Evolutionary conservation across 2,329 filamentous ascomycete genomes (phyloP).

Genomic region (Colletotrichum lini): DNA sequence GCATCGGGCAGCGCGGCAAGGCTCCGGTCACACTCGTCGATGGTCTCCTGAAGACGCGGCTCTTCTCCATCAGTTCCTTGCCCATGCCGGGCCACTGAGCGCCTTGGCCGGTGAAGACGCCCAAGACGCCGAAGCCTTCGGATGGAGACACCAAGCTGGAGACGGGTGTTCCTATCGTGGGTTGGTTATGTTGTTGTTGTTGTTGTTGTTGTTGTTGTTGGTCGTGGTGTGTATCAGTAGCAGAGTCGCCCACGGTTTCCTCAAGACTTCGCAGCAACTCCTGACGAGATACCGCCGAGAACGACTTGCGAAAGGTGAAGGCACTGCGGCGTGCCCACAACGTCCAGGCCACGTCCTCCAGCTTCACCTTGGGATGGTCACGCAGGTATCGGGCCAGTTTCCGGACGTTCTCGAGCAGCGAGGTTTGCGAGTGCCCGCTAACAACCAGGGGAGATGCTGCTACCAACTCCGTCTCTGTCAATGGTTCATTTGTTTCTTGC

Average conservation of each 20-base stretch:
- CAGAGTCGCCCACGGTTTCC: neutral
- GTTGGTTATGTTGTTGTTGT: neutral
- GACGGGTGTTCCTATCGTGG: neutral
- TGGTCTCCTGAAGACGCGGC: constrained; percentile 50
- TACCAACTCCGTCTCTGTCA: too few relatives aligned
- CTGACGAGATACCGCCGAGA: neutral
- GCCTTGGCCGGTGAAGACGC: constrained; percentile 48
- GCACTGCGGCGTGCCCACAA: neutral
- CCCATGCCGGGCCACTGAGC: constrained; percentile 46
- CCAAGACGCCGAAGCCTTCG: constrained; percentile 14
- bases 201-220: too few relatives aligned
- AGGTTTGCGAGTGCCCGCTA: neutral
- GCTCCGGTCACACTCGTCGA: constrained; percentile 5
- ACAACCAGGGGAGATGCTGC: neutral
- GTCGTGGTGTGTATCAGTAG: too few relatives aligned
- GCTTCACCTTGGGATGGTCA: neutral
- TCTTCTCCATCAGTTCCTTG: constrained; percentile 52
- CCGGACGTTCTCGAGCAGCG: constrained; percentile 1
- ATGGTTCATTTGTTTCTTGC: too few relatives aligned
- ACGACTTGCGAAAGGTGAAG: neutral
- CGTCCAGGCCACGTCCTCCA: constrained; percentile 5
- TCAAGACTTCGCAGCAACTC: neutral
- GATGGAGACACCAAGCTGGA: neutral
- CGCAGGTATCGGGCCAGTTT: neutral
- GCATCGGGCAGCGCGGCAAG: constrained; percentile 41